Percentiles rank a stretch among this genome's conserved stretches.
Evolutionary conservation across 805 yeast genomes (phyloP).

Genomic region (Candida sonorensis): DNA sequence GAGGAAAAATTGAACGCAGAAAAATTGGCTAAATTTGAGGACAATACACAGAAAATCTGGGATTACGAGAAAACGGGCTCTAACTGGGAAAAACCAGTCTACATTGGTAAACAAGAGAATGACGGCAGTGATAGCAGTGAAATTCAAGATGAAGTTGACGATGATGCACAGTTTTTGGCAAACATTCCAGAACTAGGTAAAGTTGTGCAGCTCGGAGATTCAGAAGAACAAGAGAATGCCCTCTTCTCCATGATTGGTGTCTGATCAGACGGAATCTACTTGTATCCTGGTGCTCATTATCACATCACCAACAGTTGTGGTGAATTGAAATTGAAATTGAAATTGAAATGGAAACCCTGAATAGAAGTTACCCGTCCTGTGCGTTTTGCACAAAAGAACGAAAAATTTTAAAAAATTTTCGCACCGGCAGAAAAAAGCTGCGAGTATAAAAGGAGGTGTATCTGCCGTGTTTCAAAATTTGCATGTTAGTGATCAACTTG

Average conservation of each 20-base stretch:
- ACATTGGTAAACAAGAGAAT: constrained; percentile 5
- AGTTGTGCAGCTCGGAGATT: constrained; percentile 27
- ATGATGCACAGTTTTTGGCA: too few species aligned
- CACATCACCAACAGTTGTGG: too few species aligned
- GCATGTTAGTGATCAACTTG: too few species aligned
- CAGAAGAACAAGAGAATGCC: constrained; percentile 24
- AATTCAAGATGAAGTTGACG: too few species aligned
- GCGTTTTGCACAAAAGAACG: not conserved
- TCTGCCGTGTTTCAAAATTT: too few species aligned
- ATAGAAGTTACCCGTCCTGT: too few species aligned
- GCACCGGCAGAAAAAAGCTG: too few species aligned
- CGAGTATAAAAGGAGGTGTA: too few species aligned
- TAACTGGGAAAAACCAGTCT: constrained; percentile 44
- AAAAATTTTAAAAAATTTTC: too few species aligned
- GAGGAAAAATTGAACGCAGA: constrained; percentile 30
- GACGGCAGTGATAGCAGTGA: constrained; percentile 1
- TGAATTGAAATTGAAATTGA: too few species aligned
- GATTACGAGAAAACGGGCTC: constrained; percentile 48
- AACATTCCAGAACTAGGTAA: constrained; percentile 9
- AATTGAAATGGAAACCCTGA: too few species aligned
- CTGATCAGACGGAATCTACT: constrained; percentile 1
- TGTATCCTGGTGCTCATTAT: too few species aligned
- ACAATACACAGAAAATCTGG: constrained; percentile 41
- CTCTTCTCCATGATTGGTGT: constrained; percentile 24
- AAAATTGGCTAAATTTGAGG: constrained; percentile 21